These are phyloP conservation scores for Tetradesmus lagerheimii DNA, from an alignment of 139 green algal genomes.

Conservation along the genomic window DNA sequence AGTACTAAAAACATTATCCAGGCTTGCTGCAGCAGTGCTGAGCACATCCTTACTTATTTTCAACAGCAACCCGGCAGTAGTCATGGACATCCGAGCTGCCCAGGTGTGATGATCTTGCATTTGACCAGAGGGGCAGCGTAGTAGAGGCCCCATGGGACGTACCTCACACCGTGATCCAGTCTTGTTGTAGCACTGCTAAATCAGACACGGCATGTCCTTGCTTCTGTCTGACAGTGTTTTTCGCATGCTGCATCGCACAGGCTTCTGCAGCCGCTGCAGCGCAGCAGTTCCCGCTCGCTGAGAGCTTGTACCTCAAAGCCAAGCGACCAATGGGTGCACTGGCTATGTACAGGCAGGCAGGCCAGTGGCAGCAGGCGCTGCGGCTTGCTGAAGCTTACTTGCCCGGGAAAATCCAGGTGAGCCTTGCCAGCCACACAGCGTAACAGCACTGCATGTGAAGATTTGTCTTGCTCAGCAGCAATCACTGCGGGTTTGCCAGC, in stretches of 20 bases:
- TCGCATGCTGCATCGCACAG: background rate
- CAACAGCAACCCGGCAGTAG: conserved; percentile 67
- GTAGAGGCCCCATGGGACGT: background rate
- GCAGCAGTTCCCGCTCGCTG: conserved; percentile 55
- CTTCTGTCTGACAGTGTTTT: conserved; percentile 38
- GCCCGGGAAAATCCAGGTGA: conserved; percentile 69
- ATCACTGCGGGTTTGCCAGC: too few species aligned
- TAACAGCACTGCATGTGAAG: too few species aligned
- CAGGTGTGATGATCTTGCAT: conserved; percentile 57
- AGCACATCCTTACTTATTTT: conserved; percentile 46
- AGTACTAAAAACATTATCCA: too few species aligned
- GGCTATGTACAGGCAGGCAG: conserved; percentile 79
- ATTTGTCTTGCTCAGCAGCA: too few species aligned
- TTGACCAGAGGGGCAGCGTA: too few species aligned
- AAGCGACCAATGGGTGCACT: conserved; percentile 82
- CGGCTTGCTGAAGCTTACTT: conserved; percentile 85
- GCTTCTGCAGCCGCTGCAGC: conserved; percentile 26
- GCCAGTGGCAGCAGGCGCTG: conserved; percentile 85
- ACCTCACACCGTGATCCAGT: too few species aligned
- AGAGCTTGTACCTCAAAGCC: conserved; percentile 78
- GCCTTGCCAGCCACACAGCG: background rate
- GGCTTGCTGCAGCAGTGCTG: conserved; percentile 47
- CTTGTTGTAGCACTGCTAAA: conserved; percentile 57
- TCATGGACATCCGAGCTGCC: conserved; percentile 72
- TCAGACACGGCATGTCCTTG: conserved; percentile 21